These are phyloP conservation scores for Balakata baccata DNA, from an alignment of 345 rosid species.

Conservation along the genomic window DNA sequence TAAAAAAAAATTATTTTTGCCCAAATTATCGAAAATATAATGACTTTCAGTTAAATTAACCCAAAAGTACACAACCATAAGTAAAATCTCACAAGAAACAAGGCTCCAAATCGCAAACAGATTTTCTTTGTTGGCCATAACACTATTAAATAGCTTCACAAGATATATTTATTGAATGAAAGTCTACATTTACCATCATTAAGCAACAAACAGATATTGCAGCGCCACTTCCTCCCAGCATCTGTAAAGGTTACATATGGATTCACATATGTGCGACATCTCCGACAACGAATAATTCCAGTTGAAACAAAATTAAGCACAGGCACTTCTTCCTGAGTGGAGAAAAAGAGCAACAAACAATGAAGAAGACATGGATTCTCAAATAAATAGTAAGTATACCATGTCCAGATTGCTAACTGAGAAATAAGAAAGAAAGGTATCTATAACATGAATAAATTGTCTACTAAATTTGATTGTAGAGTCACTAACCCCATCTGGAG, in stretches of 20 bases:
- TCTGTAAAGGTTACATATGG: conserved; percentile 87
- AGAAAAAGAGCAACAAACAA: conserved; percentile 22
- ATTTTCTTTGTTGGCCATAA: neutral
- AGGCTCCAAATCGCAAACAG: neutral
- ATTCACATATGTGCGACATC: conserved; percentile 97
- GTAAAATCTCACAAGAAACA: neutral
- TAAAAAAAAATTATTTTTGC: too few species aligned
- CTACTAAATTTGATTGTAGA: conserved; percentile 15
- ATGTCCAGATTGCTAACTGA: conserved; percentile 11
- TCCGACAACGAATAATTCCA: conserved; percentile 95
- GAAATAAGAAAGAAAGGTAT: neutral
- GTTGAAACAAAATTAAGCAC: conserved; percentile 73
- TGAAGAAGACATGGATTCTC: conserved; percentile 16
- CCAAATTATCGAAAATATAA: too few species aligned
- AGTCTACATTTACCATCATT: conserved; percentile 71
- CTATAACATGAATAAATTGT: conserved; percentile 5
- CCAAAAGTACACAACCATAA: neutral
- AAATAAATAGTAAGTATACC: conserved; percentile 2
- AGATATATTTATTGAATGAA: neutral
- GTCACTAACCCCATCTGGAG: conserved; percentile 83
- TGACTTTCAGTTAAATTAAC: too few species aligned
- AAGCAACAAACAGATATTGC: conserved; percentile 86
- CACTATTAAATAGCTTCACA: conserved; percentile 10
- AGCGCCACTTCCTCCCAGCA: conserved; percentile 99
- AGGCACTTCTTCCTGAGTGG: conserved; percentile 87